phyloP scores from a whole-genome alignment of 2,329 filamentous ascomycete species.

The Fusarium sacchari region DNA sequence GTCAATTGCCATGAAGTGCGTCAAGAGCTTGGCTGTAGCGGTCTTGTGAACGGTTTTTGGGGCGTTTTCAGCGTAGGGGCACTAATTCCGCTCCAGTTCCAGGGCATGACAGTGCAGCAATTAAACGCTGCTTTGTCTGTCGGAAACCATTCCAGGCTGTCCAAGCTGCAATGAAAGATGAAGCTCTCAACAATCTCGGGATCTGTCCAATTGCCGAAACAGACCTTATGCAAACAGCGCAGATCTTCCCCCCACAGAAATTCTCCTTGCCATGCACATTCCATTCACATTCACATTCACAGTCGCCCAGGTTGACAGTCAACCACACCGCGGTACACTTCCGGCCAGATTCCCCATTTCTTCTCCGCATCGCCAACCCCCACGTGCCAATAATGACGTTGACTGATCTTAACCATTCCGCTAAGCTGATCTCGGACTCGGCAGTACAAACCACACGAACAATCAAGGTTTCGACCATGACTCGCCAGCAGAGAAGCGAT shows the following conservation, averaged over 20 bases:
- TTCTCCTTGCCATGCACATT: background rate
- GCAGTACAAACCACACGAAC: background rate
- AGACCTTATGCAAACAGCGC: background rate
- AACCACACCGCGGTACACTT: background rate
- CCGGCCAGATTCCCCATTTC: background rate
- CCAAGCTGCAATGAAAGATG: fast-evolving
- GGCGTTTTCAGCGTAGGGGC: too few species aligned
- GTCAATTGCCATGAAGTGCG: background rate
- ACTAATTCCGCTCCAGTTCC: background rate
- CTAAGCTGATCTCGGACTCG: background rate
- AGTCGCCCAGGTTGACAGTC: constrained; percentile 7
- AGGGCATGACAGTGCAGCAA: background rate
- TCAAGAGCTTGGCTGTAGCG: background rate
- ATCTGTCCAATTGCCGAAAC: background rate
- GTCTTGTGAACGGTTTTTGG: background rate
- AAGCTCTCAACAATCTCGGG: background rate
- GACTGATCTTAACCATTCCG: background rate
- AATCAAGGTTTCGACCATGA: background rate
- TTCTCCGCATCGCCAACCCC: constrained; percentile 1
- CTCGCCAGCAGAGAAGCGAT: background rate
- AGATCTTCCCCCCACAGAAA: constrained; percentile 1
- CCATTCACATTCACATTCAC: background rate
- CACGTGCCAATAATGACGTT: constrained; percentile 2
- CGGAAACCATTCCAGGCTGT: too few species aligned
- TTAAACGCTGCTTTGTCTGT: fast-evolving